Percentiles rank a stretch among this genome's conserved stretches.
Evolutionary conservation across 805 yeast genomes (phyloP).

Genomic region (Pichia gijzeniarum): DNA sequence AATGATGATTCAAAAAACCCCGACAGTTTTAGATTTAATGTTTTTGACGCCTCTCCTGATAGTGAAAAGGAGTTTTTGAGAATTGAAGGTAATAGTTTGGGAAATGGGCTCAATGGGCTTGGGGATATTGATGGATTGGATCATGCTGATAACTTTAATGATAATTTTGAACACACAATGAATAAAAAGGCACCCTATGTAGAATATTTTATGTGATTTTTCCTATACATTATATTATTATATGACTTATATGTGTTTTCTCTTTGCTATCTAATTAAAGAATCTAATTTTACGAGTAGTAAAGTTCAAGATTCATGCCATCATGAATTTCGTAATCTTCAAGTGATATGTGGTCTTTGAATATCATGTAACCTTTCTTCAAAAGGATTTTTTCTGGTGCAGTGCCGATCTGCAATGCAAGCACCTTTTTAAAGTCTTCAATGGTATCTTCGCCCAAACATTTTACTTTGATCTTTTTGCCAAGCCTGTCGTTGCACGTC

Average conservation of each 20-base stretch:
- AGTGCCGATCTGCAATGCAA: conserved; percentile 80
- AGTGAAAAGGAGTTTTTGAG: conserved; percentile 53
- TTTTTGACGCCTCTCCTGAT: conserved; percentile 96
- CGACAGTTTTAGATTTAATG: conserved; percentile 65
- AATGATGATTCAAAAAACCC: conserved; percentile 51
- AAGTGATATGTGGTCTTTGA: conserved; percentile 82
- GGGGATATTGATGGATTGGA: conserved; percentile 17
- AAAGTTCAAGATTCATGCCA: conserved; percentile 81
- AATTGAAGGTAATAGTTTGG: conserved; percentile 25
- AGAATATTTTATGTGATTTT: conserved; percentile 33
- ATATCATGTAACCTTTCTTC: conserved; percentile 78
- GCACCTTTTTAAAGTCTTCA: conserved; percentile 82
- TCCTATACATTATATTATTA: no score
- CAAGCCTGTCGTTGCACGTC: conserved; percentile 70
- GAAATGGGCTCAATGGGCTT: conserved; percentile 24
- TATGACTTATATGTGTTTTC: no score
- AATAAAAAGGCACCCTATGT: conserved; percentile 34
- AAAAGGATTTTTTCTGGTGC: conserved; percentile 57
- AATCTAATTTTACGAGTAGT: conserved; percentile 41
- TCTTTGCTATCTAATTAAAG: background rate
- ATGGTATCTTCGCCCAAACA: conserved; percentile 80
- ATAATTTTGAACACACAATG: conserved; percentile 17
- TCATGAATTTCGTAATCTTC: conserved; percentile 95
- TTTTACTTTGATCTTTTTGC: conserved; percentile 82
- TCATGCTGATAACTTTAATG: conserved; percentile 11